Percentiles rank a stretch among this genome's conserved stretches.
Conservation (phyloP, 2,329 filamentous ascomycete genomes). For the Alternaria angustiovoidea region DNA sequence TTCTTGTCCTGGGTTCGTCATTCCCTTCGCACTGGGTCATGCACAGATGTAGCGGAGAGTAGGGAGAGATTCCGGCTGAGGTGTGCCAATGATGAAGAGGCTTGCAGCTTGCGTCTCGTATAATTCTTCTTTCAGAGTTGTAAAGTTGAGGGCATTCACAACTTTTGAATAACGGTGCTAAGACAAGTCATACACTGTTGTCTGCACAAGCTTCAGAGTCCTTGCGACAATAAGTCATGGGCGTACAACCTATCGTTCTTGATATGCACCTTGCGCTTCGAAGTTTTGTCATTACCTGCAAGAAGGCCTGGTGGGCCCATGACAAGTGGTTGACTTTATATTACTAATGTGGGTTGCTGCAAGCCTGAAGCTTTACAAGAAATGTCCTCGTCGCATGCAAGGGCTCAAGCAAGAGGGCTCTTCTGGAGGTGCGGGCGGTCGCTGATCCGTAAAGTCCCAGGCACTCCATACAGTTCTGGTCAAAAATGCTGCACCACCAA, state of each 20-base stretch:
- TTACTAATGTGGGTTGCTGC: background rate
- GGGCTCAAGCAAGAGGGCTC: background rate
- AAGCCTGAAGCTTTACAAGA: background rate
- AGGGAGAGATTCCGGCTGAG: slow-evolving; percentile 35
- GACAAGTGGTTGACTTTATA: background rate
- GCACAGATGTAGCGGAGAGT: slow-evolving; percentile 35
- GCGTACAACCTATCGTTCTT: background rate
- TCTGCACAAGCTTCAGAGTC: background rate
- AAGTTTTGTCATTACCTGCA: background rate
- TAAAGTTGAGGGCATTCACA: slow-evolving; percentile 8
- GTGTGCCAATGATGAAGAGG: slow-evolving; percentile 17
- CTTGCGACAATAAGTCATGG: background rate
- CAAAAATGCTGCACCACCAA: slow-evolving; percentile 8
- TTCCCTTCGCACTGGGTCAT: slow-evolving; percentile 25
- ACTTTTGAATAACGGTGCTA: slow-evolving; percentile 10
- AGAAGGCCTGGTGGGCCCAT: background rate
- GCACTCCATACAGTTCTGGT: slow-evolving; percentile 1
- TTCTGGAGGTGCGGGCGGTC: slow-evolving; percentile 10
- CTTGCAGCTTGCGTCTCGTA: slow-evolving; percentile 21
- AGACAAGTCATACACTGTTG: slow-evolving; percentile 1
- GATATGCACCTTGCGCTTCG: background rate
- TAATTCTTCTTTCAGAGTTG: slow-evolving; percentile 9
- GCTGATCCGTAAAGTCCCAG: slow-evolving; percentile 14
- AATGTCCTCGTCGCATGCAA: slow-evolving; percentile 4
- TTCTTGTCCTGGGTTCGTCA: slow-evolving; percentile 35